Evolutionary conservation across 2,329 filamentous ascomycete species (phyloP), one percentile per base, ranked within the genome.

Genomic region (Xylariaceae sp.): DNA sequence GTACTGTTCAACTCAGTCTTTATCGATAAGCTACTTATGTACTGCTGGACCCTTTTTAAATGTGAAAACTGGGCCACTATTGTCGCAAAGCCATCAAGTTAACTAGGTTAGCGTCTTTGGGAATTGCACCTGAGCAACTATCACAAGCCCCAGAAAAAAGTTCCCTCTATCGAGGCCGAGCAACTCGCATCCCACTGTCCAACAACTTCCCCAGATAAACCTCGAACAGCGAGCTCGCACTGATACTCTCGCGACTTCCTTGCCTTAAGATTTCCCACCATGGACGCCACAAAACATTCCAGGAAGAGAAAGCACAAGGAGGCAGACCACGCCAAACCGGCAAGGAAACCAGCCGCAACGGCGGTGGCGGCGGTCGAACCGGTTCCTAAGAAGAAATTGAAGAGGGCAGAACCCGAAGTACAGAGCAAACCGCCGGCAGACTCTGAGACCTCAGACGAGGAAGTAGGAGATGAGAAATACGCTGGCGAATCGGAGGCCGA

Each of bases 311-410:
- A 65, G 48, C 53, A 56, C 30, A 57, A 55, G 52, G 60, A 62
- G 33, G 52, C 50, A 38, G 58, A 57, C 44, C 51, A 50, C 43
- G 43, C 39, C 11, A 59, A 61, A 41, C 37, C 31, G 9, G 31
- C 46, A 42, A 56, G 57, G 8, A 55, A 53, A 24, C 47, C 54
- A 31, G 51, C 53, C 24, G 43, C 51, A 31, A 50, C 53, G 12
- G 40, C 57, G 30, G 40, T 52, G 17, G 40, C 53, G 12, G 40
- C 57, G 30, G 40, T 52, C 18, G 40, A 57, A 16, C 61, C 64
- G 28, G 68, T 66, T 18, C 48, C 52, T 41, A 71, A 70, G 58
- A 71, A 70, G 59, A 71, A 70, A 55, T 28, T 56, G 48, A 68
- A 65, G 62, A 52, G 58, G 51, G 46, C 52, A 14, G 51, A 56